phyloP scores from a whole-genome alignment of 495 filamentous ascomycete species.

The Tricharina praecox region DNA sequence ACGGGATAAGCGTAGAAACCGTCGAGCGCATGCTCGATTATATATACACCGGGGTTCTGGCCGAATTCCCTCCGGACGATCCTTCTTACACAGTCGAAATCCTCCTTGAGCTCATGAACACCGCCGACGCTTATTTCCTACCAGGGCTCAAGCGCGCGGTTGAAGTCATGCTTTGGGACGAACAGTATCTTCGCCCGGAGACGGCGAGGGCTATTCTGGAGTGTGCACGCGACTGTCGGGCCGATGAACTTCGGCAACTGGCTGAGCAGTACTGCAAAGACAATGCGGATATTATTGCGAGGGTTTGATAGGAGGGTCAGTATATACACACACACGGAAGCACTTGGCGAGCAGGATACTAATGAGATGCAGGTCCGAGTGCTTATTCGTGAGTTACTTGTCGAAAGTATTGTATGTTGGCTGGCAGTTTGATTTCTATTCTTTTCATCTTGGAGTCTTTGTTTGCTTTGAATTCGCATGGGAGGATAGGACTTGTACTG shows the following conservation, averaged over 20 bases:
- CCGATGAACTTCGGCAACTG: neutral
- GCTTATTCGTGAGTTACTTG: no score
- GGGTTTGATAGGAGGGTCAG: no score
- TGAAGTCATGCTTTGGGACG: neutral
- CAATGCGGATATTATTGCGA: conserved; percentile 3
- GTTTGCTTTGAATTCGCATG: no score
- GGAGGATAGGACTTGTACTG: no score
- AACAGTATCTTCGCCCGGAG: conserved; percentile 1
- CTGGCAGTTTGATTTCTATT: no score
- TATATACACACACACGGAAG: no score
- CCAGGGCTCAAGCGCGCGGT: neutral
- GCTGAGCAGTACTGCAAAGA: neutral
- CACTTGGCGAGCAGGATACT: no score
- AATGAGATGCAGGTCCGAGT: no score
- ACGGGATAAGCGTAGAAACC: neutral
- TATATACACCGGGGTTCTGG: conserved; percentile 1
- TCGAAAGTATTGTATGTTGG: no score
- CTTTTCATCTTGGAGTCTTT: no score
- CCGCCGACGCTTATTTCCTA: neutral
- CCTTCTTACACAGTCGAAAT: neutral
- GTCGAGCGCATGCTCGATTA: neutral
- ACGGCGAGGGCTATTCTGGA: neutral
- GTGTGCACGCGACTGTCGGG: neutral
- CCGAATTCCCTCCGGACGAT: neutral
- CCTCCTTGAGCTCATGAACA: neutral